A percentile compares a stretch with the other conserved stretches of the same genome.
These are phyloP conservation scores for Pseudocercospora eumusae DNA, from an alignment of 2,329 filamentous ascomycete species.

Conservation along the genomic window DNA sequence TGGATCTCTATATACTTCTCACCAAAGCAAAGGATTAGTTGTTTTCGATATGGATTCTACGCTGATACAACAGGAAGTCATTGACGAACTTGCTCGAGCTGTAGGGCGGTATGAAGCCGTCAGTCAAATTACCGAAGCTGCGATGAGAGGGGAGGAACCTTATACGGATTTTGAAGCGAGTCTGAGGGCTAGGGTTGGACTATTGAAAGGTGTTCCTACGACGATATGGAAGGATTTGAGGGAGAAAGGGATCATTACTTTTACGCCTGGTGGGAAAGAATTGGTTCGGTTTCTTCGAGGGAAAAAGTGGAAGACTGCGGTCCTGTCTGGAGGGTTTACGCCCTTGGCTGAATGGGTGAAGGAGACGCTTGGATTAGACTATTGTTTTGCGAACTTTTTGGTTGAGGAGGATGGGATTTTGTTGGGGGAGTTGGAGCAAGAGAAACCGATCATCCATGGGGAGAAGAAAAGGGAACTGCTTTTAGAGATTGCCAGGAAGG, in stretches of 20 bases:
- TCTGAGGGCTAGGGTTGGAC: slow-evolving; percentile 74
- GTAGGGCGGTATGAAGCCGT: slow-evolving; percentile 71
- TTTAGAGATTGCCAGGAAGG: slow-evolving; percentile 67
- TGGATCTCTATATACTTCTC: slow-evolving; percentile 25
- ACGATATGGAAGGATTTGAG: slow-evolving; percentile 68
- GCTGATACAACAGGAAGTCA: slow-evolving; percentile 94
- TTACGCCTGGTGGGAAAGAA: slow-evolving; percentile 77
- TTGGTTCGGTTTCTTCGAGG: slow-evolving; percentile 73
- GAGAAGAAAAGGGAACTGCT: slow-evolving; percentile 73
- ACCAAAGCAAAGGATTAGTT: slow-evolving; percentile 63
- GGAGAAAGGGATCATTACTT: slow-evolving; percentile 66
- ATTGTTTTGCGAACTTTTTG: slow-evolving; percentile 86
- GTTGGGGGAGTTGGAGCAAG: slow-evolving; percentile 70
- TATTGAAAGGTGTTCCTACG: slow-evolving; percentile 78
- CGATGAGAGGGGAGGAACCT: slow-evolving; percentile 81
- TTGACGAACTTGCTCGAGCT: slow-evolving; percentile 86
- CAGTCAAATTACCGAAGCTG: slow-evolving; percentile 82
- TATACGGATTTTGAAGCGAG: slow-evolving; percentile 80
- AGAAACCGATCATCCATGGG: slow-evolving; percentile 72
- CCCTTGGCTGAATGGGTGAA: slow-evolving; percentile 88
- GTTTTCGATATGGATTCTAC: slow-evolving; percentile 99
- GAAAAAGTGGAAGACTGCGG: slow-evolving; percentile 82
- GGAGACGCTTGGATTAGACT: slow-evolving; percentile 75
- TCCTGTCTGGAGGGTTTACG: slow-evolving; percentile 88
- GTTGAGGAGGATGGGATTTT: slow-evolving; percentile 56